Base-by-base conservation (phyloP, 208 protist species). In the Trypanosoma cruzi region DNA sequence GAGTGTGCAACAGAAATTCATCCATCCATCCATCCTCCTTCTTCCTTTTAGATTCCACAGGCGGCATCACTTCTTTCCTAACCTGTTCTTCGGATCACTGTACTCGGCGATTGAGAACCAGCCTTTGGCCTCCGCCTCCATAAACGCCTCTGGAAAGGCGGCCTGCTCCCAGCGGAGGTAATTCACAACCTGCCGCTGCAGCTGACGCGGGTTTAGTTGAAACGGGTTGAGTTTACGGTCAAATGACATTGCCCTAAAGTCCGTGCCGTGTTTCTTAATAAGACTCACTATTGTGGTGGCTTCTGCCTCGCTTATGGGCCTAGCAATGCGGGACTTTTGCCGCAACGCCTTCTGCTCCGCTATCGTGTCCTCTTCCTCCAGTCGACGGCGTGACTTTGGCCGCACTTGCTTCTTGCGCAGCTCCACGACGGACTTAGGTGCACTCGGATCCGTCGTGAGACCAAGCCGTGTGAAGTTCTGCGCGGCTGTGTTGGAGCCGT, bases 171-270 rank as follows among this genome's bases (percentile, higher is more conserved):
- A 89, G 14, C 74, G 77, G 31, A 95, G 72, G 57, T 95, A 95
- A 67, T 95, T 95, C 68, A 88, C 80, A 34, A 91, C 82, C 53
- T 93, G 86, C 1, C 81, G 77, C 75, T 95, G 89, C 66, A 95
- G 81, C 77, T 95, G 89, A 16, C 89, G 86, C 34, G 77, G 77
- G 64, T 92, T 95, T 20, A 95, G 85, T 64, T 95, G 89, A 66
- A 91, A 93, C 0, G 89, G 89, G 68, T 95, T 95, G 7, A 91
- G 77, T 76, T 89, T 88, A 18, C 61, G 64, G 65, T 95, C 89
- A 22, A 93, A 71, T 31, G 85, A 87, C 89, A 95, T 95, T 48
- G 83, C 82, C 78, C 89, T 91, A 44, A 92, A 67, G 55, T 95
- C 82, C 4, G 81, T 93, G 69, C 81, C 83, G 70, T 95, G 83